Evolutionary conservation across 352 stramenopile species (phyloP).

Genomic region (Pythium aristosporum): DNA sequence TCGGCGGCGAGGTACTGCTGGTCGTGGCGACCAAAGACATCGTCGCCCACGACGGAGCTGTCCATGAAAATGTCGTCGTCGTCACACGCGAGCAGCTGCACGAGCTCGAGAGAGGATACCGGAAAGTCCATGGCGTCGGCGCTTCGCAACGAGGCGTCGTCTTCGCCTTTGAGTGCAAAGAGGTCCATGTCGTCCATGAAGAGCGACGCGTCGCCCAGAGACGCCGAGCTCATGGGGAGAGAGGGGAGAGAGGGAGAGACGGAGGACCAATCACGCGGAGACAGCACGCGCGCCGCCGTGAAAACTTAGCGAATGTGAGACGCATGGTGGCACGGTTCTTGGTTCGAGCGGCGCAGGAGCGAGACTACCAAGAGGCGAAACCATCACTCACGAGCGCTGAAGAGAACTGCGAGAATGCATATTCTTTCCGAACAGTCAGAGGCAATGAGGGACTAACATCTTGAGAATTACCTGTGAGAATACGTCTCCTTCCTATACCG

Average conservation of each 20-base stretch:
- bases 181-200: conserved; percentile 60
- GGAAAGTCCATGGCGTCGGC: conserved; percentile 19
- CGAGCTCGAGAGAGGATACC: conserved; percentile 25
- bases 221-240: conserved; percentile 3
- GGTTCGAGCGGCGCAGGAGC: neutral
- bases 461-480: neutral
- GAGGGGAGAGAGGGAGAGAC: neutral
- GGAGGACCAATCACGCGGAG: conserved; percentile 23
- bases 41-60: conserved; percentile 5
- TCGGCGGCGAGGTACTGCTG: conserved; percentile 41
- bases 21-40: neutral
- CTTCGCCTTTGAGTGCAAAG: conserved; percentile 34
- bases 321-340: neutral
- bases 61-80: conserved; percentile 31
- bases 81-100: conserved; percentile 48
- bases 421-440: neutral
- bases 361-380: neutral
- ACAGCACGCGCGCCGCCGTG: conserved; percentile 8
- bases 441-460: neutral
- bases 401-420: conserved; percentile 8
- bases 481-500: neutral
- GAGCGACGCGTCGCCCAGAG: conserved; percentile 22
- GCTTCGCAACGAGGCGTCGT: conserved; percentile 27
- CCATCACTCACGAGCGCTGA: conserved; percentile 3
- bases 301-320: conserved; percentile 15